Base-by-base conservation (phyloP, 2,329 filamentous ascomycete species). In the Coleophoma eucalyptorum region DNA sequence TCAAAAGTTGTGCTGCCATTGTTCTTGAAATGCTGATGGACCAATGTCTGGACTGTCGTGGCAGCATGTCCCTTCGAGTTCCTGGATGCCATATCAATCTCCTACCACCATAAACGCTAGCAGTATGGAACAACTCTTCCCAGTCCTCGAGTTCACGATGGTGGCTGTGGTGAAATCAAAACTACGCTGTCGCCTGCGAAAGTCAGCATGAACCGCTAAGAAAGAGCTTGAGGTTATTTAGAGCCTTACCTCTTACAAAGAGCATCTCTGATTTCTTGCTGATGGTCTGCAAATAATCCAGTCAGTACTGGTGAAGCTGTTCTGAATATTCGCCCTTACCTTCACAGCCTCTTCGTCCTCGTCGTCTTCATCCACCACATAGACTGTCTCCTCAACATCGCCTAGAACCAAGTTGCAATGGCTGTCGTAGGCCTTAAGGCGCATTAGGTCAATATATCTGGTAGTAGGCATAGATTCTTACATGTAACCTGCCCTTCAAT, bases 251-350 rank as follows among this genome's bases (percentile, higher is more conserved):
- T 89, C 94, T 80, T 52, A 99, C 93, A 69, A 99, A 99, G 18
- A 99, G 75, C 94, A 99, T 99, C 69, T 97, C 94, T 41, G 91
- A 95, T 70, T 97, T 95, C 73, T 96, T 96, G 74, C 93, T 96
- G 56, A 94, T 84, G 13, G 92, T 96, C 89, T 96, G 13, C 47
- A 44, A 2, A 42, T 13, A 5, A 13, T 3, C 21, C 48, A 20
- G 45, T 57, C 31, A 43, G 34, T 18, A 15, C 15, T 11, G 43
- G 15, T 20, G 18, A n/a, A 18, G 21, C 26, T 5, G 21, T 16
- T 19, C 7, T 10, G 12, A 16, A 15, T 10, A n/a, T 16, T 18
- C 13, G 13, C n/a, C 37, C 76, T 59, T 67, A 92, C 89, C 77
- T 84, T 89, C 62, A 90, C 77, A 26, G 83, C 82, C 51, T 93